These are phyloP conservation scores for Lachnellula arida DNA, from an alignment of 2,329 filamentous ascomycete species.

Conservation along the genomic window DNA sequence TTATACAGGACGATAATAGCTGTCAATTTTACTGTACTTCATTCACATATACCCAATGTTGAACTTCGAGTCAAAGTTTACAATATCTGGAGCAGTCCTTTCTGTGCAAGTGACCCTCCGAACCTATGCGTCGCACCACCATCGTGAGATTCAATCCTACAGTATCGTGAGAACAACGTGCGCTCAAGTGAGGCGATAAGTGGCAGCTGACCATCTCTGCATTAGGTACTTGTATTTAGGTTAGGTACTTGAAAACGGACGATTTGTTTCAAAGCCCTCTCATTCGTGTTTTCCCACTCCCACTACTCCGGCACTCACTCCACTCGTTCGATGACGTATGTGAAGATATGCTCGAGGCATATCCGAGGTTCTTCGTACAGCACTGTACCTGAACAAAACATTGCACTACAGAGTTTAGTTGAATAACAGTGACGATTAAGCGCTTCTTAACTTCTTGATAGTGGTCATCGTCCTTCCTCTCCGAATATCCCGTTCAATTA, in stretches of 20 bases:
- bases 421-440: neutral
- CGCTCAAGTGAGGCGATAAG: no score
- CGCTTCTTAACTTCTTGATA: neutral
- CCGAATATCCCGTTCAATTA: neutral
- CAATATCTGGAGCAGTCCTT: neutral
- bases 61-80: no score
- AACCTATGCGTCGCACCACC: no score
- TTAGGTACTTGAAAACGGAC: no score
- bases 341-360: neutral
- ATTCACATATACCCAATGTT: neutral
- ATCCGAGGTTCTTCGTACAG: neutral
- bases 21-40: slow-evolving; percentile 1
- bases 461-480: neutral
- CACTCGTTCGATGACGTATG: neutral
- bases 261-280: no score
- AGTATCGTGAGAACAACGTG: no score
- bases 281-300: no score
- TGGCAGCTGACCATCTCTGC: no score
- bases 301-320: no score
- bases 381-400: neutral
- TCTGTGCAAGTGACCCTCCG: neutral
- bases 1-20: slow-evolving; percentile 5
- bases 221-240: no score
- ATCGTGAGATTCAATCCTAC: no score
- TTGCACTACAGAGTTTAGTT: neutral